Evolutionary conservation across 2,329 filamentous ascomycete species (phyloP).

Genomic region (Nemania sp.): DNA sequence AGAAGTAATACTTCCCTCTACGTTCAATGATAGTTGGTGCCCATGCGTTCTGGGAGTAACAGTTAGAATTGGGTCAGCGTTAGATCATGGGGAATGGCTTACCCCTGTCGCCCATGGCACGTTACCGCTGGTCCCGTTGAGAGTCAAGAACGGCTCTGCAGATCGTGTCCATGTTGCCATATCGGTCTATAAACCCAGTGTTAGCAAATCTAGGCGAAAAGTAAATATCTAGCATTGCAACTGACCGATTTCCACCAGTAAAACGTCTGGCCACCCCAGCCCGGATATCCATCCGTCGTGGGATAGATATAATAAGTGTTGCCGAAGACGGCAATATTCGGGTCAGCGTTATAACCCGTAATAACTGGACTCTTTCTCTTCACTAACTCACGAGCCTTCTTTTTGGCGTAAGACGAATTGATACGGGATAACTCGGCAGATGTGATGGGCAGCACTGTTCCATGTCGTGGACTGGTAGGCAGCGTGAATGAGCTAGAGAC

Average conservation of each 20-base stretch:
- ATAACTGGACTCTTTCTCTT: conserved; percentile 53
- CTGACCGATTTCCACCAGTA: conserved; percentile 59
- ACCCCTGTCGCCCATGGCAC: conserved; percentile 72
- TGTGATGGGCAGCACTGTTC: conserved; percentile 65
- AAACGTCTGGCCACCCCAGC: conserved; percentile 61
- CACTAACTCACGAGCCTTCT: background rate
- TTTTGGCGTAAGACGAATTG: conserved; percentile 39
- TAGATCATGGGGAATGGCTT: conserved; percentile 2
- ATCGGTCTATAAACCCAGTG: conserved; percentile 44
- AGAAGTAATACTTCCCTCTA: conserved; percentile 73
- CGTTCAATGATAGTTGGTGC: conserved; percentile 72
- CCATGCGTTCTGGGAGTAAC: conserved; percentile 65
- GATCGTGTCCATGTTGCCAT: conserved; percentile 58
- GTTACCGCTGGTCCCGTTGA: conserved; percentile 61
- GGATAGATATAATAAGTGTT: conserved; percentile 61
- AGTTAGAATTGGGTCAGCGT: background rate
- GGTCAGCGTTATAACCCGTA: conserved; percentile 58
- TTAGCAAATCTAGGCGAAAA: background rate
- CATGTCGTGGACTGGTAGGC: conserved; percentile 64
- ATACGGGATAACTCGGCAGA: conserved; percentile 57
- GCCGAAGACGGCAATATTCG: conserved; percentile 59
- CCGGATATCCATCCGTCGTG: conserved; percentile 59
- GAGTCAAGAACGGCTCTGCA: conserved; percentile 57
- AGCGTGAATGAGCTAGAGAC: conserved; percentile 60
- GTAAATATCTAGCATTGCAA: background rate